Base-by-base conservation (phyloP, 306 rosid genomes). In the Cucurbita pepo region DNA sequence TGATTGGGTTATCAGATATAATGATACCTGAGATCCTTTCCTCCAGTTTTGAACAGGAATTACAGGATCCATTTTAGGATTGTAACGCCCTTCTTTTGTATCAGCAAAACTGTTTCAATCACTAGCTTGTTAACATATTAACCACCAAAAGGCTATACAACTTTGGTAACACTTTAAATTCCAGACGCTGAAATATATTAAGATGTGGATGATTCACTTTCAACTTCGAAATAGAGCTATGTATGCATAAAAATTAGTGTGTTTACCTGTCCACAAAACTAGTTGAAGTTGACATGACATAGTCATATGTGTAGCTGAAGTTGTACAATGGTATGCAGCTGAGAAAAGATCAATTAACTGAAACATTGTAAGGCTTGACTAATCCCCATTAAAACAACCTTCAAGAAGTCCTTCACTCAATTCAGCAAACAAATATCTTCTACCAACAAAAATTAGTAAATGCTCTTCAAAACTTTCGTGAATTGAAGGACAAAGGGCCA, bases 201-300 rank as follows among this genome's bases (percentile, higher is more conserved):
- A 50, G 44, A 69, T 14, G 38, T 69, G 56, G 37, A 22, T 66
- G 3, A 47, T 12, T 7, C n/a, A 3, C 6, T 47, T 47, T 7
- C 25, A 25, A 25, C 25, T 25, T 25, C 25, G 73, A 67, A 74
- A 22, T 5, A 18, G 43, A 45, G 43, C 22, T 56, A 25, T 4
- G 22, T 19, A 43, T 25, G 54, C 34, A 62, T 48, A 37, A 38
- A 37, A 38, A 12, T 54, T 54, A 65, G 72, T 21, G 19, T 15
- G 18, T 82, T 83, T 81, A 95, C 99, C 97, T 95, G 90, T 95
- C 99, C 3, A 95, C 99, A 71, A 95, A 95, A 82, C 99, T 95
- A 80, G 83, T 88, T 62, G 92, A 34, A 18, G 96, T 81, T 43
- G 97, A 91, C 92, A 85, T 86, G 84, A 95, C 82, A 79, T 91